A percentile compares a stretch with the other conserved stretches of the same genome.
Conservation (phyloP, 257 asterid species). For the Nicotiana tabacum region DNA sequence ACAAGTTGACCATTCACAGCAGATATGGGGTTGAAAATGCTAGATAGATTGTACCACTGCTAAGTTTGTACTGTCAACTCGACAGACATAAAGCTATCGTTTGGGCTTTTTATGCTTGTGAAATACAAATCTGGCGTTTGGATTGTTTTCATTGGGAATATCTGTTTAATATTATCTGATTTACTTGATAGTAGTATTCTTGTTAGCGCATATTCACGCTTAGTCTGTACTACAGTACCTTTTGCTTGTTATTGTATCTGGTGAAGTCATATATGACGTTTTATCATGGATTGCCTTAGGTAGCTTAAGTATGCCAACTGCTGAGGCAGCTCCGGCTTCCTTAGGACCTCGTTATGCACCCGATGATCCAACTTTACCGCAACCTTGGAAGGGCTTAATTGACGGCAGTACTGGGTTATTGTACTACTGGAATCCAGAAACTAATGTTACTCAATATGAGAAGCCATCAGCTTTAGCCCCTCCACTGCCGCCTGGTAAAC, state of each 20-base stretch:
- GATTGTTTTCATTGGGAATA: neutral
- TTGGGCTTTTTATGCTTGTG: neutral
- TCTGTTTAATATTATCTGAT: neutral
- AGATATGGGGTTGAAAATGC: neutral
- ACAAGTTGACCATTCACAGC: neutral
- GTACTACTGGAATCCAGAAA: slow-evolving; percentile 94
- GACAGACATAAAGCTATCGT: neutral
- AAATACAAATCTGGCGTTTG: neutral
- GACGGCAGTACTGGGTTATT: slow-evolving; percentile 67
- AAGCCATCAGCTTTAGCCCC: slow-evolving; percentile 60
- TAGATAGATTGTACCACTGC: neutral
- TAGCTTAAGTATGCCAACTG: slow-evolving; percentile 44
- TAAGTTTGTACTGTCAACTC: neutral
- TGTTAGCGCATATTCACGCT: neutral
- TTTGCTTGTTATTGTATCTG: neutral
- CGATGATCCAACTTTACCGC: slow-evolving; percentile 85
- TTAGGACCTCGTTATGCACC: slow-evolving; percentile 87
- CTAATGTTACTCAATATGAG: slow-evolving; percentile 82
- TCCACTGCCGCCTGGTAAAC: slow-evolving; percentile 68
- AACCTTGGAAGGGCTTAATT: slow-evolving; percentile 91
- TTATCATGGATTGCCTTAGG: slow-evolving; percentile 5
- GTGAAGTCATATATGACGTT: neutral
- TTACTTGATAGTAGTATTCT: neutral
- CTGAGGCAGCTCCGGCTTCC: slow-evolving; percentile 56
- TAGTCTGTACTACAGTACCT: neutral